phyloP scores from a whole-genome alignment of 1,139 yeast genomes.

The Kodamaea suecica region DNA sequence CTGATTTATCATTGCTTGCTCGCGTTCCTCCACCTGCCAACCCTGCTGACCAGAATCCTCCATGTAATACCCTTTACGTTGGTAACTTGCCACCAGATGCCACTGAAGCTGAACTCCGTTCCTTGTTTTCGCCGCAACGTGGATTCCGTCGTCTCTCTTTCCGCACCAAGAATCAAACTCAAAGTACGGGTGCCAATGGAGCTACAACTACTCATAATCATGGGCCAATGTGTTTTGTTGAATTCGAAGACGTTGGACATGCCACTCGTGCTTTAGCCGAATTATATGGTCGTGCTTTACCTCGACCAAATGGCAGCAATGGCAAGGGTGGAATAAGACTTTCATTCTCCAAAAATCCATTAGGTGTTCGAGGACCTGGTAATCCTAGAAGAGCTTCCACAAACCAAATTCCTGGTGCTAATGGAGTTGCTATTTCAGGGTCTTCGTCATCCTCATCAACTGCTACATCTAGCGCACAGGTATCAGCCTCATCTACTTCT shows the following conservation, averaged over 20 bases:
- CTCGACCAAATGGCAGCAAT: conserved; percentile 62
- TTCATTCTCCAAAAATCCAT: conserved; percentile 91
- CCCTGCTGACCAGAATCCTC: conserved; percentile 99
- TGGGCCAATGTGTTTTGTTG: conserved; percentile 99
- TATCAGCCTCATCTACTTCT: background rate
- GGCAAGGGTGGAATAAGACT: conserved; percentile 93
- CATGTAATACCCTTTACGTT: conserved; percentile 93
- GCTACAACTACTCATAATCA: conserved; percentile 50
- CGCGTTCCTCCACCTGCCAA: conserved; percentile 94
- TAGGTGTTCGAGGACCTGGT: conserved; percentile 85
- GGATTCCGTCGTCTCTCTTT: conserved; percentile 92
- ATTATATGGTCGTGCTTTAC: conserved; percentile 81
- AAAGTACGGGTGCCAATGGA: conserved; percentile 27
- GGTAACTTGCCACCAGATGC: conserved; percentile 98
- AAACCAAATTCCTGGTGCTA: conserved; percentile 26
- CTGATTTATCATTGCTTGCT: conserved; percentile 69
- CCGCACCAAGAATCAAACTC: conserved; percentile 63
- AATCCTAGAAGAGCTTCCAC: conserved; percentile 44
- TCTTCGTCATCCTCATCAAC: background rate
- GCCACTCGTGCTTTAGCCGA: conserved; percentile 95
- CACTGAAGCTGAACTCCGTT: conserved; percentile 86
- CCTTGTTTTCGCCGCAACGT: conserved; percentile 80
- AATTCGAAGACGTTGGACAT: conserved; percentile 90
- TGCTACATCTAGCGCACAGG: background rate
- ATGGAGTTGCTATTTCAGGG: conserved; percentile 9